Conservation (phyloP, 2,329 filamentous ascomycete species). For the Pestalotiopsis sp. region DNA sequence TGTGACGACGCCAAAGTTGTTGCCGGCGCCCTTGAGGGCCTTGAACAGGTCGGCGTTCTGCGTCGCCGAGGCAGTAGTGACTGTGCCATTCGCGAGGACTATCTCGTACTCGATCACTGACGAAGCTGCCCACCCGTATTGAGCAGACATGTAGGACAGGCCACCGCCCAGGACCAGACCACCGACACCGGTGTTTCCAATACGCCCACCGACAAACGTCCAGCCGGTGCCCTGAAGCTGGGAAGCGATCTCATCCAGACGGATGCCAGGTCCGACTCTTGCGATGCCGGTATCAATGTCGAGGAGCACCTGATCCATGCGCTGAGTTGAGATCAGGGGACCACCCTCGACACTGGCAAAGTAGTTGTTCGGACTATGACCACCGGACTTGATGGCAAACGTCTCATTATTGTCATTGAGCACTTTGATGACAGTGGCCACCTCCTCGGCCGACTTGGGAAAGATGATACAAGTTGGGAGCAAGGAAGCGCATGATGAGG, state of each 20-base stretch:
- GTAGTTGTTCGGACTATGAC: slow-evolving; percentile 57
- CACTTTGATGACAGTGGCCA: slow-evolving; percentile 51
- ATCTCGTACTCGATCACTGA: slow-evolving; percentile 54
- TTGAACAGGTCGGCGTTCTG: slow-evolving; percentile 52
- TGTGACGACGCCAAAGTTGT: slow-evolving; percentile 56
- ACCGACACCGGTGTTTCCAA: slow-evolving; percentile 46
- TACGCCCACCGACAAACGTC: slow-evolving; percentile 46
- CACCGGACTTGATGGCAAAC: slow-evolving; percentile 61
- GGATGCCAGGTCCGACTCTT: slow-evolving; percentile 46
- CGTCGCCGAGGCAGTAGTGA: slow-evolving; percentile 45
- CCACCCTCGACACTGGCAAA: slow-evolving; percentile 53
- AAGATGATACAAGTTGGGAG: slow-evolving; percentile 49
- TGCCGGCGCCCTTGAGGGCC: slow-evolving; percentile 58
- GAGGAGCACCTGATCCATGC: slow-evolving; percentile 43
- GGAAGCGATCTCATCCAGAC: slow-evolving; percentile 43
- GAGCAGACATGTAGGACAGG: slow-evolving; percentile 52
- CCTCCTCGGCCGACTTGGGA: slow-evolving; percentile 52
- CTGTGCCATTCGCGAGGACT: slow-evolving; percentile 52
- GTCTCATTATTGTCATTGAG: slow-evolving; percentile 46
- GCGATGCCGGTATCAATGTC: slow-evolving; percentile 40
- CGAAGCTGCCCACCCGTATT: slow-evolving; percentile 53
- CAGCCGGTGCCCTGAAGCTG: slow-evolving; percentile 44
- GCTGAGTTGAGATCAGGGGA: slow-evolving; percentile 49
- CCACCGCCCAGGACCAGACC: slow-evolving; percentile 57
- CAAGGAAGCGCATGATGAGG: slow-evolving; percentile 43